Conservation (phyloP, 2,329 filamentous ascomycete species). For the Chrysoporthe cubensis region DNA sequence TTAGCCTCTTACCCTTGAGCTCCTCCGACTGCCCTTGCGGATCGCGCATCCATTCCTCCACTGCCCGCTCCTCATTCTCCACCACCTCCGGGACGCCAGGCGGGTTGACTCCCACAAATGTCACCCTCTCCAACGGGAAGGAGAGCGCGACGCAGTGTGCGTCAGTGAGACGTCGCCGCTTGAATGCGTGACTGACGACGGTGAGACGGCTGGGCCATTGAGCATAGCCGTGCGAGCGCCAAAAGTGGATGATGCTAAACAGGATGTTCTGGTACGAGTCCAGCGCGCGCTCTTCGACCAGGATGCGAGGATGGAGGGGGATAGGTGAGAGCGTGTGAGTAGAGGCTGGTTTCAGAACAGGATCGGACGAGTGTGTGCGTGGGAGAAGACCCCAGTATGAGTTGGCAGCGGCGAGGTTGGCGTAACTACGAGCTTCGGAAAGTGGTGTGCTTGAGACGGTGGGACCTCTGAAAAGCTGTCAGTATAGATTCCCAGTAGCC, state of each 20-base stretch:
- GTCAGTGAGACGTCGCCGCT: slow-evolving; percentile 63
- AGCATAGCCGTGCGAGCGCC: slow-evolving; percentile 46
- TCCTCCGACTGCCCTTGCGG: slow-evolving; percentile 53
- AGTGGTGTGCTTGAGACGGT: slow-evolving; percentile 61
- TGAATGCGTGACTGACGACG: slow-evolving; percentile 73
- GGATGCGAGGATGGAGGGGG: slow-evolving; percentile 44
- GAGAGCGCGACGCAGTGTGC: slow-evolving; percentile 67
- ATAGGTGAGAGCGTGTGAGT: slow-evolving; percentile 8
- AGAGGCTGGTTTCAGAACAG: not conserved
- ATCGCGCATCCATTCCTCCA: slow-evolving; percentile 56
- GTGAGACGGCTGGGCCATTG: slow-evolving; percentile 64
- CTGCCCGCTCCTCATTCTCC: slow-evolving; percentile 37
- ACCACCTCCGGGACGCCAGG: slow-evolving; percentile 40
- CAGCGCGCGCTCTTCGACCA: slow-evolving; percentile 72
- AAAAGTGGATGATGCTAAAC: slow-evolving; percentile 67
- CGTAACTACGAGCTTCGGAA: slow-evolving; percentile 68
- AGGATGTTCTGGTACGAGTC: slow-evolving; percentile 88
- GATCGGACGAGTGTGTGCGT: not conserved
- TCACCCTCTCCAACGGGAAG: slow-evolving; percentile 50
- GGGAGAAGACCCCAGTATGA: slow-evolving; percentile 48
- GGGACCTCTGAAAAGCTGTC: slow-evolving; percentile 52
- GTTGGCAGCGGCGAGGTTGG: slow-evolving; percentile 53
- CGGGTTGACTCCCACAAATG: slow-evolving; percentile 69
- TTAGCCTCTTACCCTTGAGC: slow-evolving; percentile 52
- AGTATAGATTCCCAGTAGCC: not conserved